Evolutionary conservation across 2,329 filamentous ascomycete genomes (phyloP), one percentile per base, ranked within the genome.

Genomic region (Delphinella strobiligena): DNA sequence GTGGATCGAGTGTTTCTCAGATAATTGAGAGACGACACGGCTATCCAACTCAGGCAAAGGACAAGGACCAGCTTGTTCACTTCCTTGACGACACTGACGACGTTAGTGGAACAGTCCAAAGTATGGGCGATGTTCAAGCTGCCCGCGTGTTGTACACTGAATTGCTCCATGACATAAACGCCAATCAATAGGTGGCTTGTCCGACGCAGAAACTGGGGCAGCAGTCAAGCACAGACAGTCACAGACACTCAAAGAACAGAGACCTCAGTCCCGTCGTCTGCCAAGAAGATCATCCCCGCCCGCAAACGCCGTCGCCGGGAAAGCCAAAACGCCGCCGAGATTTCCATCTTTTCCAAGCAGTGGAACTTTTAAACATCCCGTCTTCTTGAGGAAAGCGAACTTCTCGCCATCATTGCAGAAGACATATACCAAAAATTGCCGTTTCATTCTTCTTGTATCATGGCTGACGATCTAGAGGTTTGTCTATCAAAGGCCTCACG

Each of bases 21-120:
- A 54, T 44, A 14, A 47, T 39, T n/a, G n/a, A n/a, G n/a, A n/a
- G n/a, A n/a, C 11, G 52, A 50, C 22, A 54, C 49, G 12, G 52
- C 46, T 34, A 58, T 45, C 49, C 52, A 54, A 42, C 57, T 56
- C 34, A 51, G 45, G 32, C 67, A 67, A 45, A 70, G 56, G 45
- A 71, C 63, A 47, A 68, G 53, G 33, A 64, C 64, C 48, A 73
- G 62, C 36, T 69, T 60, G 41, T 69, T 66, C 43, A 71, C 54
- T 50, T 74, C 71, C 47, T 64, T 66, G 27, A 66, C 64, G 44
- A 74, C 54, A 40, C 61, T 60, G 32, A 68, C 59, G 37, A 66
- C 60, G 14, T 67, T 68, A 15, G 67, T 59, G 34, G 67, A 67
- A 44, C 74, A 54, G 46, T 72, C 64, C 43, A 77, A 49, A 19